Percentiles rank a stretch among this genome's conserved stretches.
Evolutionary conservation across 805 yeast genomes (phyloP).

Genomic region (Candida ipomoeae): DNA sequence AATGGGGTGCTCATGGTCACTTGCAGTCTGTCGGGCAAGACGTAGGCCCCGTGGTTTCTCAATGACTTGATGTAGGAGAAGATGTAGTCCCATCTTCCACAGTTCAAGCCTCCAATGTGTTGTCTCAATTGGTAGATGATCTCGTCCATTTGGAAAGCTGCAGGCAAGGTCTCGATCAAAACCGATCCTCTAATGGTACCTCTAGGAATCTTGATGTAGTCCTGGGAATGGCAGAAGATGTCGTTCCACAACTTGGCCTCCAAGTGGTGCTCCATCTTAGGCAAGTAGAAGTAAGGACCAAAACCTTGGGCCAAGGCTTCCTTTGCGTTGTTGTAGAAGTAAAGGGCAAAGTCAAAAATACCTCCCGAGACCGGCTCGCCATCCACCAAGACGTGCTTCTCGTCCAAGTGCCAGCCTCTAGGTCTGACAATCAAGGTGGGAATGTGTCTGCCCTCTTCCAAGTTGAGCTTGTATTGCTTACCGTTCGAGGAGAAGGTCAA

Average conservation of each 20-base stretch:
- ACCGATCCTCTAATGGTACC: conserved; percentile 82
- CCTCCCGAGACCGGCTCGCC: conserved; percentile 78
- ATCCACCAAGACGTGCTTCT: conserved; percentile 65
- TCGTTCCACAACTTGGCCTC: conserved; percentile 86
- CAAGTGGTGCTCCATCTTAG: conserved; percentile 82
- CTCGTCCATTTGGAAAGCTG: conserved; percentile 84
- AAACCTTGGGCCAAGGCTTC: conserved; percentile 58
- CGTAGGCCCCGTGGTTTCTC: conserved; percentile 61
- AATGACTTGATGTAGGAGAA: conserved; percentile 74
- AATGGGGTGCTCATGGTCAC: conserved; percentile 80
- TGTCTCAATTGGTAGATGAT: conserved; percentile 71
- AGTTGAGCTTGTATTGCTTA: conserved; percentile 42
- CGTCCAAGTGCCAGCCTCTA: conserved; percentile 84
- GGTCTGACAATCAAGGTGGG: conserved; percentile 84
- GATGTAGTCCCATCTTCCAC: conserved; percentile 90
- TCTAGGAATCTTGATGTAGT: conserved; percentile 59
- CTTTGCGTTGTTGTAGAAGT: conserved; percentile 70
- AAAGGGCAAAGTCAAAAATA: conserved; percentile 73
- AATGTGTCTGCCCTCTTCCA: conserved; percentile 50
- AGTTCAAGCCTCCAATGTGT: conserved; percentile 76
- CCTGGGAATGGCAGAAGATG: conserved; percentile 72
- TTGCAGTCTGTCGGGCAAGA: conserved; percentile 74
- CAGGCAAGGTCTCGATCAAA: conserved; percentile 78
- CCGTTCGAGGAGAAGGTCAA: conserved; percentile 42
- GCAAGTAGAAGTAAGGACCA: conserved; percentile 80